Evolutionary conservation across 306 rosid genomes (phyloP).

Genomic region (Fragaria vesca): DNA sequence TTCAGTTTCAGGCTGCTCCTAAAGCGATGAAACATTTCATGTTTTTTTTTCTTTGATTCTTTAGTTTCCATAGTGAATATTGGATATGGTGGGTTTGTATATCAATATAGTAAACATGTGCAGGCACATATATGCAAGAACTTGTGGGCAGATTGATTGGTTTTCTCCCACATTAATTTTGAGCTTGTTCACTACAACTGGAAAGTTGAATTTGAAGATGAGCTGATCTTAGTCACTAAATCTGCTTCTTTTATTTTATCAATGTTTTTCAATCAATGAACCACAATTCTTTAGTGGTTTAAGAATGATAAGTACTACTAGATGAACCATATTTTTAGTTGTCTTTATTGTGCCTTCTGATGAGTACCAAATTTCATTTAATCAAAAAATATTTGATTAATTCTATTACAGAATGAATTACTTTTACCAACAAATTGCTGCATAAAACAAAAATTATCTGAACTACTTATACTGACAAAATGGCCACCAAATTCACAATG

Average conservation of each 20-base stretch:
- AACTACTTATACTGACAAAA: no score
- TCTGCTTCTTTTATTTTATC: neutral
- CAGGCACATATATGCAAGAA: conserved; percentile 13
- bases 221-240: neutral
- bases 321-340: no score
- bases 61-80: conserved; percentile 13
- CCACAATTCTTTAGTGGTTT: neutral
- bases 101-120: conserved; percentile 28
- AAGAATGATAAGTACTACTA: neutral
- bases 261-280: neutral
- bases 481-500: no score
- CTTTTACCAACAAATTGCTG: no score
- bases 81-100: conserved; percentile 31
- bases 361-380: no score
- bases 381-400: no score
- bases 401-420: no score
- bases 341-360: no score
- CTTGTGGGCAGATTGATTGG: conserved; percentile 9
- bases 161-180: neutral
- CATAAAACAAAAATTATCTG: no score
- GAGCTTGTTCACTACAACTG: neutral
- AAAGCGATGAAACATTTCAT: conserved; percentile 30
- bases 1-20: conserved; percentile 80
- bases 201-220: neutral
- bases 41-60: neutral